Evolutionary conservation across 1,284 basidiomycete species (phyloP).

Genomic region (Cryptococcus deneoformans): DNA sequence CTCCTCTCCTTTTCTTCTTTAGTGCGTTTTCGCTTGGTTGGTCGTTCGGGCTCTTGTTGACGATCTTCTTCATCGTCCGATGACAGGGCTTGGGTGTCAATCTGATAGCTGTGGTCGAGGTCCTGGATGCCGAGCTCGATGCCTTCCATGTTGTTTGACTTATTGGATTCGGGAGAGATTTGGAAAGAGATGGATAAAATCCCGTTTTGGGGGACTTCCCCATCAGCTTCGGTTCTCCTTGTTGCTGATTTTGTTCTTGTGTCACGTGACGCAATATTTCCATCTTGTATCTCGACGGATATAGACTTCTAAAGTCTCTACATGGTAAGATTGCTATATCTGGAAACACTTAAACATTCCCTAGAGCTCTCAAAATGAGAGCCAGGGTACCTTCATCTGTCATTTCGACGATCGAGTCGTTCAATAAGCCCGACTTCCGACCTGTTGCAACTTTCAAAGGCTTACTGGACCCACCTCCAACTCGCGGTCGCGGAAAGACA

Average conservation of each 20-base stretch:
- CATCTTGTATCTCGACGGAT: no score
- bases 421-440: slow-evolving; percentile 7
- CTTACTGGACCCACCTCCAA: neutral
- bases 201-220: neutral
- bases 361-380: slow-evolving; percentile 2
- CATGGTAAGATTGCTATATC: no score
- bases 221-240: no score
- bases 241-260: no score
- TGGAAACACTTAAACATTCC: no score
- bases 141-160: neutral
- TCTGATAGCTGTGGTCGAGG: neutral
- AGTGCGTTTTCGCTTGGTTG: neutral
- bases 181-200: neutral
- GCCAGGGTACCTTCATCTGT: slow-evolving; percentile 11
- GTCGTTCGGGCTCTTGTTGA: neutral
- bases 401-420: slow-evolving; percentile 13
- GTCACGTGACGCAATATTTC: no score
- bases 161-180: neutral
- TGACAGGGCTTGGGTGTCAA: neutral
- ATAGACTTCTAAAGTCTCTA: no score
- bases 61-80: slow-evolving; percentile 4
- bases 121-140: neutral
- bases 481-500: neutral
- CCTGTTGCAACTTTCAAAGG: slow-evolving; percentile 7
- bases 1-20: neutral